Percentiles rank a stretch among this genome's conserved stretches.
Conservation (phyloP, 2,329 filamentous ascomycete species). For the Stemphylium lycopersici region DNA sequence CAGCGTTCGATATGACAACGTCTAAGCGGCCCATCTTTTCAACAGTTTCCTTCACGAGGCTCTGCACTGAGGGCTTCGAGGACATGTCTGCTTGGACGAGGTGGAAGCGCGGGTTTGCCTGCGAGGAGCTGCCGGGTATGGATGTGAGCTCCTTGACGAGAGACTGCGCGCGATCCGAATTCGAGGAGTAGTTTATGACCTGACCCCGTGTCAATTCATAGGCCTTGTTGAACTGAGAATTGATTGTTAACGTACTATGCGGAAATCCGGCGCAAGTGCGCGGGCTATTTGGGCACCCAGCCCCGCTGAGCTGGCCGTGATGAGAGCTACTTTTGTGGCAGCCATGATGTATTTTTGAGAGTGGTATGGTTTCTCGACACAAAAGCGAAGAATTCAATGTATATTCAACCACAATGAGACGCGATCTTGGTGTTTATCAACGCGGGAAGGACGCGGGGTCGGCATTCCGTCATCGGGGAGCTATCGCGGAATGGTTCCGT, state of each 20-base stretch:
- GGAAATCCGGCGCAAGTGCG: slow-evolving; percentile 54
- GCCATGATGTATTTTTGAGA: slow-evolving; percentile 31
- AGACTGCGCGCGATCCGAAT: slow-evolving; percentile 48
- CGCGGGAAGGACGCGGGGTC: slow-evolving; percentile 7
- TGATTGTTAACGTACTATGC: slow-evolving; percentile 46
- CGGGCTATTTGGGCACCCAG: slow-evolving; percentile 57
- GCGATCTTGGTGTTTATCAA: not conserved
- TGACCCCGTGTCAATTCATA: slow-evolving; percentile 17
- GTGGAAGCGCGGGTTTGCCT: slow-evolving; percentile 48
- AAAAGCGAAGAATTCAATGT: not conserved
- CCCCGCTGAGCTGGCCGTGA: slow-evolving; percentile 57
- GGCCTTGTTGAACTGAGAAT: not conserved
- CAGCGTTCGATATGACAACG: slow-evolving; percentile 59
- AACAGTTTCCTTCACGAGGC: slow-evolving; percentile 53
- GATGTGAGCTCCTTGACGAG: slow-evolving; percentile 52
- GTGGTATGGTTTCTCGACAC: not conserved
- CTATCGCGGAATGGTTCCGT: slow-evolving; percentile 8
- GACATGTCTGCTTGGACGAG: slow-evolving; percentile 56
- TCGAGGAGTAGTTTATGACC: slow-evolving; percentile 58
- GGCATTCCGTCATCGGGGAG: slow-evolving; percentile 2
- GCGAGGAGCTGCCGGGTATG: slow-evolving; percentile 41
- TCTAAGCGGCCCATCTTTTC: slow-evolving; percentile 55
- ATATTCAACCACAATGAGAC: not conserved
- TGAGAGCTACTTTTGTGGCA: slow-evolving; percentile 53
- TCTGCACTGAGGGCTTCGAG: slow-evolving; percentile 50